Conservation (phyloP, 805 yeast genomes). For the Pichia heedii region DNA sequence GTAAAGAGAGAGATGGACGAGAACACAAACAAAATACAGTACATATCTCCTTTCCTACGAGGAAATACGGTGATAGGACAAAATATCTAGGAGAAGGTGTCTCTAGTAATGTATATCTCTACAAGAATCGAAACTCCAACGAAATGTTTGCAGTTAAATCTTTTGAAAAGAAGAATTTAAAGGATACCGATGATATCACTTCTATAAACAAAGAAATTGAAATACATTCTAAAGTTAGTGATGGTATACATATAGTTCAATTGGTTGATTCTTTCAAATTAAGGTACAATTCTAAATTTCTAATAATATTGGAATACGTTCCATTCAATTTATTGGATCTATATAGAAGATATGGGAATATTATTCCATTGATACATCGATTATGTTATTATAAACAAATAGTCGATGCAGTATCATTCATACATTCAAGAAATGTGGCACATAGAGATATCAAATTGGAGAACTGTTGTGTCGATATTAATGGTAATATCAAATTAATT, state of each 20-base stretch:
- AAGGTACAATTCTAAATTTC: slow-evolving; percentile 15
- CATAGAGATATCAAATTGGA: slow-evolving; percentile 46
- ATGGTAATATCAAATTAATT: slow-evolving; percentile 33
- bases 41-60: background rate
- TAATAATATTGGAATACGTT: slow-evolving; percentile 27
- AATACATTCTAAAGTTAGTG: slow-evolving; percentile 20
- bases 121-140: background rate
- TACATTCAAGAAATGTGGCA: slow-evolving; percentile 31
- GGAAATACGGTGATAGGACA: slow-evolving; percentile 2
- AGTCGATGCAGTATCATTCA: slow-evolving; percentile 28
- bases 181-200: slow-evolving; percentile 29
- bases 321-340: slow-evolving; percentile 22
- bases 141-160: slow-evolving; percentile 35
- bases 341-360: background rate
- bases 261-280: slow-evolving; percentile 26
- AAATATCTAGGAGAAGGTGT: slow-evolving; percentile 3
- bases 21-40: no score
- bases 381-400: slow-evolving; percentile 35
- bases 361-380: slow-evolving; percentile 11
- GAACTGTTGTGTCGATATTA: slow-evolving; percentile 31
- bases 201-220: slow-evolving; percentile 32
- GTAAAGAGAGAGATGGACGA: no score
- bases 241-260: slow-evolving; percentile 29
- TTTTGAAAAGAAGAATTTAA: slow-evolving; percentile 32
- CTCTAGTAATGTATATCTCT: slow-evolving; percentile 5